Evolutionary conservation across 2,329 filamentous ascomycete genomes (phyloP), one percentile per base, ranked within the genome.

Genomic region (Microcyclospora pomicola): DNA sequence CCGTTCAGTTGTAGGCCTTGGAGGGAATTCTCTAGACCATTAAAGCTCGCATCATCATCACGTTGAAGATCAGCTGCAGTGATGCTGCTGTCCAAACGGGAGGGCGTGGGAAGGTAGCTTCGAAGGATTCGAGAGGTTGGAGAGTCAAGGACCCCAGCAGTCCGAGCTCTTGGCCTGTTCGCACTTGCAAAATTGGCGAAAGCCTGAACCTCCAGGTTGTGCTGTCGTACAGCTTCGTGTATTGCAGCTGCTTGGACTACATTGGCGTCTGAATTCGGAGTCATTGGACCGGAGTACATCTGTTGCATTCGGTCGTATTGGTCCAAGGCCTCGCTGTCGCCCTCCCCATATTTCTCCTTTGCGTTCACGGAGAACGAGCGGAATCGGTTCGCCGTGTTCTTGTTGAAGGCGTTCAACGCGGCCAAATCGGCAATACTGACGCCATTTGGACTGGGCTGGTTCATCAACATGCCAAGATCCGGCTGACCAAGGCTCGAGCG

Each of bases 361-460:
- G 93, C 92, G 61, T 98, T 98, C 47, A 98, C 91, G 1, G 91
- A 98, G 60, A 95, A 96, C 2, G 91, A 98, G 34, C 91, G 78
- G 68, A 96, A 93, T 37, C 91, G 77, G 59, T 82, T 96, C 33
- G 80, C 72, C 32, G 59, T 58, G 50, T 82, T 82, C 56, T 75
- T 82, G 46, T 79, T 80, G 48, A 83, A 76, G 55, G 83, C 80
- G 47, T 79, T 80, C 46, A 84, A 73, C 56, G 83, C 80, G 44
- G 79, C 77, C 43, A 88, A 67, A 53, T 82, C 82, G 33, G 80
- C 78, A 27, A 88, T 69, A 47, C 85, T 81, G 2, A 54, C 49
- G 11, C 61, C 58, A 41, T 68, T 61, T 24, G 59, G 52, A 38
- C 69, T 62, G 40, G 72, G 68, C 39, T 70, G 68, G 39, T 70